phyloP scores from a whole-genome alignment of 2,329 filamentous ascomycete species.

The Microascus cirrosus region DNA sequence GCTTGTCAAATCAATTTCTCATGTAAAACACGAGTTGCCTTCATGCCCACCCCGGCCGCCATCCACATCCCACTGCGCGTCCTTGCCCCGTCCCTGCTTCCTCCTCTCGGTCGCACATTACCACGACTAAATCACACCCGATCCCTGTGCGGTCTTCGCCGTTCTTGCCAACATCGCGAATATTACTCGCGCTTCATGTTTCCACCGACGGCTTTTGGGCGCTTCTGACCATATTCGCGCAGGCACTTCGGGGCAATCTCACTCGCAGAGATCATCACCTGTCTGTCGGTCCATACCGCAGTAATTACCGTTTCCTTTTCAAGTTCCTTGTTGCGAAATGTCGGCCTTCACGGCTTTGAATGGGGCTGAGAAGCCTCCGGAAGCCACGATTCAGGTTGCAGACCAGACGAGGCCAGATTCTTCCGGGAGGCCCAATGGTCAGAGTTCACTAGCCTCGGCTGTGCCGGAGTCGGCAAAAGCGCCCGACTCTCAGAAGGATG shows the following conservation, averaged over 20 bases:
- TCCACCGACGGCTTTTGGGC: not conserved
- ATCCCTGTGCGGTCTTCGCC: not conserved
- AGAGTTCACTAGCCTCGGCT: not conserved
- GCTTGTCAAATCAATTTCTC: not conserved
- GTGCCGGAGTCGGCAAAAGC: conserved; percentile 13
- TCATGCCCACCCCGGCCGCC: not conserved
- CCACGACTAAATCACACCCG: not conserved
- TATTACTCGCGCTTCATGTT: not conserved
- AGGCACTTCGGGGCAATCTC: not conserved
- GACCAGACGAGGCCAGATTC: conserved; percentile 5
- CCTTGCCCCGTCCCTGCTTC: not conserved
- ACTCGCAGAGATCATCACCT: not conserved
- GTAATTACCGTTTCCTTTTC: not conserved
- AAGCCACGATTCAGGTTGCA: conserved; percentile 14
- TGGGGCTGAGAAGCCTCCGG: conserved; percentile 31
- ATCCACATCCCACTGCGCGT: not conserved
- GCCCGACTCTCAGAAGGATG: conserved; percentile 18
- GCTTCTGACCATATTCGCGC: not conserved
- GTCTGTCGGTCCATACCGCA: not conserved
- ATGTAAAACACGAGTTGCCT: not conserved
- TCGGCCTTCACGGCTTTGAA: conserved; percentile 42
- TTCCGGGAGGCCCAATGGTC: conserved; percentile 3
- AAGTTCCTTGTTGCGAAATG: conserved; percentile 21
- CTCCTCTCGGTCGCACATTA: not conserved
- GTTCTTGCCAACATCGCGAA: not conserved